Base-by-base conservation (phyloP, 352 stramenopile species). In the Phytophthora constricta region DNA sequence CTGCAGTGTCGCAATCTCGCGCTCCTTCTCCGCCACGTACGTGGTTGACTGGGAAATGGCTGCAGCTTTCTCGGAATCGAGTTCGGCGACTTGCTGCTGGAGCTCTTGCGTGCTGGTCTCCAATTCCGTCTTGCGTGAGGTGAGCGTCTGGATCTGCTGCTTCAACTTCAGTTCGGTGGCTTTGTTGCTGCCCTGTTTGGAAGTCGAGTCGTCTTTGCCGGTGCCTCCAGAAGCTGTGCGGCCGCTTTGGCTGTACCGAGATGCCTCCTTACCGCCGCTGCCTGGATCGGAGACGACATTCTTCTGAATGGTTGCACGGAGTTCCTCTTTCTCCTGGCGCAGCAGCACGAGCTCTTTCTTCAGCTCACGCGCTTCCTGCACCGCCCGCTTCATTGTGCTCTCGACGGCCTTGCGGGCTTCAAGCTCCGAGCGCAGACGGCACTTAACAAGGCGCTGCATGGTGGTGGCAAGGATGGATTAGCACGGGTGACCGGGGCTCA, bases 281-380 rank as follows among this genome's bases (percentile, higher is more conserved):
- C 42, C n/a, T 27, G 70, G 41, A 48, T 48, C 46, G 10, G 51
- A 54, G 3, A 63, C 56, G 0, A 27, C 34, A 20, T 34, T 57
- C 25, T 81, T 23, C 7, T 31, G 65, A 31, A 52, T 59, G 8
- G 58, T 46, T 78, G 46, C 72, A 17, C 62, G 75, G 14, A 83
- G 65, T 50, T 92, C 80, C 33, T 90, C 82, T 55, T 91, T 92
- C 48, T 93, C 85, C 62, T 91, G 74, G 2, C 85, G 82, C 73
- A 93, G 69, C 43, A 91, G 23, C 45, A 91, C 79, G 14, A 93
- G 72, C 58, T 91, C 85, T 25, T 91, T 91, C 70, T 93, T 93
- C 42, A 93, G 61, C 59, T 93, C 85, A 27, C 57, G 41, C 33
- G 2, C 39, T 56, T 52, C 83, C 14, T 88, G 80, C 25, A 93